A percentile compares a stretch with the other conserved stretches of the same genome.
Evolutionary conservation across 306 rosid genomes (phyloP).

Genomic region (Quercus suber): DNA sequence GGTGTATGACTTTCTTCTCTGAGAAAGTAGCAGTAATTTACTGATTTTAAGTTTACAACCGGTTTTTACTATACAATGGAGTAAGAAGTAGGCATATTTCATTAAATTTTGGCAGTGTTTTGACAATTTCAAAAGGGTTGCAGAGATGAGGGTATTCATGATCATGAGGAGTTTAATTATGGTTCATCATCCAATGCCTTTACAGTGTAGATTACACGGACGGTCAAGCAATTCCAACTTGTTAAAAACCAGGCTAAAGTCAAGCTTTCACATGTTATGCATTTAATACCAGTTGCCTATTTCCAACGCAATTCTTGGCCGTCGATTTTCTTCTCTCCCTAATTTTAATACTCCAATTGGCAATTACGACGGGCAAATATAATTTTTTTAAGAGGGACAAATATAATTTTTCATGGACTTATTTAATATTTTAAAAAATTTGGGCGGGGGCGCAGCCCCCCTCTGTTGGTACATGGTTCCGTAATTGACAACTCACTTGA

Average conservation of each 20-base stretch:
- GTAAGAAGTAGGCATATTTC: neutral
- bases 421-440: too few relatives aligned
- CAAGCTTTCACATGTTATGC: constrained; percentile 19
- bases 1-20: too few relatives aligned
- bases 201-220: neutral
- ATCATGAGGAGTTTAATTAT: neutral
- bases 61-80: neutral
- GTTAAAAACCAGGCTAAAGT: neutral
- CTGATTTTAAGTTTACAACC: neutral
- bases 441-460: too few relatives aligned
- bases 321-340: neutral
- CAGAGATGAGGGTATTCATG: neutral
- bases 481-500: too few relatives aligned
- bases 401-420: too few relatives aligned
- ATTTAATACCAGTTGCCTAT: constrained; percentile 14
- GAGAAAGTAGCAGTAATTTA: too few relatives aligned
- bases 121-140: neutral
- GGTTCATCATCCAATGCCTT: neutral
- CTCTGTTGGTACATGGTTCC: too few relatives aligned
- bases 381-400: too few relatives aligned
- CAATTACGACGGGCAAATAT: too few relatives aligned
- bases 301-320: constrained; percentile 16
- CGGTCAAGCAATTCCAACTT: neutral
- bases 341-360: too few relatives aligned
- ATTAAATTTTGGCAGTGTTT: neutral